phyloP scores from a whole-genome alignment of 2,329 filamentous ascomycete species.

The Pseudogymnoascus verrucosus region DNA sequence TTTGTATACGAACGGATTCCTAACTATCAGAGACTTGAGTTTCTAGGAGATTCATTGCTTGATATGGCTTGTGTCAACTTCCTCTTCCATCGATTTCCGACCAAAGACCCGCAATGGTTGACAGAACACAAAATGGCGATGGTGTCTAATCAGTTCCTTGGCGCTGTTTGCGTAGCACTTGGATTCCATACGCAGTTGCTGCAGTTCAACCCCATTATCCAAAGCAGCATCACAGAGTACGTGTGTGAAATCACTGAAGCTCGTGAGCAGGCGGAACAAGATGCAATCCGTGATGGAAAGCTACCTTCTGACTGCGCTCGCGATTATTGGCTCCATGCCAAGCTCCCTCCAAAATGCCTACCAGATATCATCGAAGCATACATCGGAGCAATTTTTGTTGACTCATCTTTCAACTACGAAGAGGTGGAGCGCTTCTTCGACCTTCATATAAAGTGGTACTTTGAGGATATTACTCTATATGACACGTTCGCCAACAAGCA shows the following conservation, averaged over 20 bases:
- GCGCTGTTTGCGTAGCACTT: constrained; percentile 69
- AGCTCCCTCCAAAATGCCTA: constrained; percentile 63
- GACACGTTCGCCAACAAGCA: constrained; percentile 82
- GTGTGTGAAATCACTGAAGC: constrained; percentile 51
- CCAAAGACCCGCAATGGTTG: constrained; percentile 87
- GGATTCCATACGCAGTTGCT: constrained; percentile 69
- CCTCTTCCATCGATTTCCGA: constrained; percentile 68
- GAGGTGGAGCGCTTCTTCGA: constrained; percentile 72
- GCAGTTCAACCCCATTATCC: constrained; percentile 38
- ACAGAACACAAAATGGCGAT: constrained; percentile 99
- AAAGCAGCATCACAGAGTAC: constrained; percentile 44
- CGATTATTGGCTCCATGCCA: constrained; percentile 62
- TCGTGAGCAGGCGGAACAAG: constrained; percentile 32
- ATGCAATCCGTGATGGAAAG: constrained; percentile 29
- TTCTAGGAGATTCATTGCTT: constrained; percentile 80
- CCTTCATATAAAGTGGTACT: constrained; percentile 66
- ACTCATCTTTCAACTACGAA: constrained; percentile 69
- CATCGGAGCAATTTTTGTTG: constrained; percentile 84
- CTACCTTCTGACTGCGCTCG: constrained; percentile 36
- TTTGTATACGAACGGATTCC: constrained; percentile 69
- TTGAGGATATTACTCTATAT: constrained; percentile 78
- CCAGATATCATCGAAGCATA: constrained; percentile 86
- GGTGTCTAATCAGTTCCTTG: constrained; percentile 92
- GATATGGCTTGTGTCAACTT: constrained; percentile 81
- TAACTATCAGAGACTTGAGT: constrained; percentile 85